Percentiles rank a stretch among this genome's conserved stretches.
phyloP scores from a whole-genome alignment of 2,329 filamentous ascomycete species.

The Verticillium nonalfalfae region DNA sequence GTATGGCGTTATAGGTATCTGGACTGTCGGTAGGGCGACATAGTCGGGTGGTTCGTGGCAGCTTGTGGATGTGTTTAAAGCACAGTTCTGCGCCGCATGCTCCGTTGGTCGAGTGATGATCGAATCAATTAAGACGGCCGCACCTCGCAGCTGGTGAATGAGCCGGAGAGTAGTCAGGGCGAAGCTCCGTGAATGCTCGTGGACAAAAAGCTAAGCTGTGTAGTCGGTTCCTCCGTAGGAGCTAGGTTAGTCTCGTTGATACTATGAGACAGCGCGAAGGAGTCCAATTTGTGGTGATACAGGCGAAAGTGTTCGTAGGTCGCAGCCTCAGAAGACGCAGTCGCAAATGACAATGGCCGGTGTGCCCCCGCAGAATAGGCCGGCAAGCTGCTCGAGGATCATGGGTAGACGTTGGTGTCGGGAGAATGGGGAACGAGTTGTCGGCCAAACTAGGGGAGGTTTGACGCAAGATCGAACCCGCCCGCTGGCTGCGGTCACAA shows the following conservation, averaged over 20 bases:
- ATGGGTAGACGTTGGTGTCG: neutral
- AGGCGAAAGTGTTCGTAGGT: neutral
- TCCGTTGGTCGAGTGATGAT: neutral
- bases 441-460: neutral
- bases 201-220: neutral
- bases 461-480: neutral
- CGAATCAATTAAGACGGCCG: neutral
- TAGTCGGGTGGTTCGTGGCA: neutral
- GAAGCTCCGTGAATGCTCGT: neutral
- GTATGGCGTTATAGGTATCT: neutral
- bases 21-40: neutral
- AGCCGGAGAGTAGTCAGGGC: neutral
- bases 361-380: neutral
- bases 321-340: neutral
- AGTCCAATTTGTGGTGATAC: neutral
- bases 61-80: neutral
- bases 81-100: neutral
- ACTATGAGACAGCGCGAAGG: neutral
- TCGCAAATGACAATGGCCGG: neutral
- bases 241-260: neutral
- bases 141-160: neutral
- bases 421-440: neutral
- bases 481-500: neutral
- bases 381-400: neutral
- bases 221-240: neutral